phyloP scores from a whole-genome alignment of 2,329 filamentous ascomycete species.

The Fusarium succisae region DNA sequence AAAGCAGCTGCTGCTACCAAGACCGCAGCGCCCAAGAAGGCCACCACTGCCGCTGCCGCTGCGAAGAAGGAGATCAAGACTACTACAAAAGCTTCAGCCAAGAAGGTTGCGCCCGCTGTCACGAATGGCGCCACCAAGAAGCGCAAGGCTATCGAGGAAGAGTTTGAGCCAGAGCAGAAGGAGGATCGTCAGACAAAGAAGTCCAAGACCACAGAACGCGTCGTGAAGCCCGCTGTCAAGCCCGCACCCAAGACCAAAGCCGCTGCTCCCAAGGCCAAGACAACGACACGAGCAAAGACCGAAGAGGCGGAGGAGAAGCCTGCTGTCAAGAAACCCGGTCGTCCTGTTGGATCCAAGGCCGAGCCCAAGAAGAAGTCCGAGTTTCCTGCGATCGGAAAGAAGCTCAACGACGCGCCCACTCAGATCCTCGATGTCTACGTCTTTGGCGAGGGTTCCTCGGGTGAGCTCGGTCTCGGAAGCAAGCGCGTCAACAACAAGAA shows the following conservation, averaged over 20 bases:
- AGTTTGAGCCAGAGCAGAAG: slow-evolving; percentile 42
- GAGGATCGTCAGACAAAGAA: slow-evolving; percentile 43
- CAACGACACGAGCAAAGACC: slow-evolving; percentile 42
- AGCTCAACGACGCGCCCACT: slow-evolving; percentile 73
- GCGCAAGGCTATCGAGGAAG: slow-evolving; percentile 41
- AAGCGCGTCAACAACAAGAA: slow-evolving; percentile 69
- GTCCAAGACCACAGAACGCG: slow-evolving; percentile 38
- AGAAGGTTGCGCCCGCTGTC: slow-evolving; percentile 33
- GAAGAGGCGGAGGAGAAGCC: slow-evolving; percentile 60
- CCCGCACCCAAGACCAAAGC: slow-evolving; percentile 38
- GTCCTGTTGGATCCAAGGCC: slow-evolving; percentile 28
- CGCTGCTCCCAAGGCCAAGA: slow-evolving; percentile 41
- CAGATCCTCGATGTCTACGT: slow-evolving; percentile 77
- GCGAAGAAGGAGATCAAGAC: slow-evolving; percentile 39
- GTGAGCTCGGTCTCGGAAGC: slow-evolving; percentile 82
- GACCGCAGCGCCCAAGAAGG: slow-evolving; percentile 42
- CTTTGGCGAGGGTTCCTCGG: slow-evolving; percentile 82
- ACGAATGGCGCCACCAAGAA: slow-evolving; percentile 42
- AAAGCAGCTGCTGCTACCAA: slow-evolving; percentile 41
- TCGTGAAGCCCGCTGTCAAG: slow-evolving; percentile 43
- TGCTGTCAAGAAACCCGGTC: slow-evolving; percentile 26
- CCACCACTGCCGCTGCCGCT: slow-evolving; percentile 32
- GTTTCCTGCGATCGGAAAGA: slow-evolving; percentile 64
- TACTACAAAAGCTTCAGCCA: slow-evolving; percentile 32
- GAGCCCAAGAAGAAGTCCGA: slow-evolving; percentile 53